Percentiles rank a stretch among this genome's conserved stretches.
Evolutionary conservation across 1,284 basidiomycete genomes (phyloP).

Genomic region (Coniophora puteana): DNA sequence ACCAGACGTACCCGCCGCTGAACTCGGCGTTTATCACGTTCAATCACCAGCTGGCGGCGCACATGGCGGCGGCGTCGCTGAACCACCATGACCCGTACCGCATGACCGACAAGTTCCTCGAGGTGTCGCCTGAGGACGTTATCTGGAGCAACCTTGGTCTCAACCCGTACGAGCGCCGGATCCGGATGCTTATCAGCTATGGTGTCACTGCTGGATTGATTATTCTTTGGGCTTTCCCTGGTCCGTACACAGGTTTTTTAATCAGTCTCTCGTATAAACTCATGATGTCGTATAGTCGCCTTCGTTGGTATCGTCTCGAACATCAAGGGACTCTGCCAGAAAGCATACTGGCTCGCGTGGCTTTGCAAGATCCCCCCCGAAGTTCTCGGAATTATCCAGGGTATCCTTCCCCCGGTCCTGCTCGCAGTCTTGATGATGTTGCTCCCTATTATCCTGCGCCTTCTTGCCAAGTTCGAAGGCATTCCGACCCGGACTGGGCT

Average conservation of each 20-base stretch:
- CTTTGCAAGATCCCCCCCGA: slow-evolving; percentile 63
- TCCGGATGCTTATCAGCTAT: slow-evolving; percentile 61
- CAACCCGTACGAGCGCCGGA: slow-evolving; percentile 84
- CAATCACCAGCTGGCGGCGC: slow-evolving; percentile 91
- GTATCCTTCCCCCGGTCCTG: slow-evolving; percentile 83
- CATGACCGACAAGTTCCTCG: slow-evolving; percentile 64
- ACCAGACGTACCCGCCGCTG: slow-evolving; percentile 61
- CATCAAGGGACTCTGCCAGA: slow-evolving; percentile 65
- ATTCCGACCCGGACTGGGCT: slow-evolving; percentile 79
- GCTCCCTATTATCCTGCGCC: slow-evolving; percentile 80
- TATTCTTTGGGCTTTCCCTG: slow-evolving; percentile 71
- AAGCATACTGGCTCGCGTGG: slow-evolving; percentile 78
- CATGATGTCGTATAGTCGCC: too few relatives aligned
- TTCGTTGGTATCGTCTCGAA: slow-evolving; percentile 89
- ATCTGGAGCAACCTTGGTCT: slow-evolving; percentile 88
- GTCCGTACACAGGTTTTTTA: neutral
- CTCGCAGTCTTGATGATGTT: slow-evolving; percentile 91
- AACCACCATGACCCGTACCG: slow-evolving; percentile 78
- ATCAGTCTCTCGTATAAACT: slow-evolving; percentile 17
- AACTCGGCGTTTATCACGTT: slow-evolving; percentile 93
- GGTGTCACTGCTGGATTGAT: slow-evolving; percentile 62
- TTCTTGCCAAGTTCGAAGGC: slow-evolving; percentile 78
- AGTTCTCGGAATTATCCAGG: slow-evolving; percentile 84
- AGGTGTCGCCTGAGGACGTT: slow-evolving; percentile 82
- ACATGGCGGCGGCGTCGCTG: slow-evolving; percentile 73